phyloP scores from a whole-genome alignment of 495 filamentous ascomycete species.

The Cryomyces minteri region DNA sequence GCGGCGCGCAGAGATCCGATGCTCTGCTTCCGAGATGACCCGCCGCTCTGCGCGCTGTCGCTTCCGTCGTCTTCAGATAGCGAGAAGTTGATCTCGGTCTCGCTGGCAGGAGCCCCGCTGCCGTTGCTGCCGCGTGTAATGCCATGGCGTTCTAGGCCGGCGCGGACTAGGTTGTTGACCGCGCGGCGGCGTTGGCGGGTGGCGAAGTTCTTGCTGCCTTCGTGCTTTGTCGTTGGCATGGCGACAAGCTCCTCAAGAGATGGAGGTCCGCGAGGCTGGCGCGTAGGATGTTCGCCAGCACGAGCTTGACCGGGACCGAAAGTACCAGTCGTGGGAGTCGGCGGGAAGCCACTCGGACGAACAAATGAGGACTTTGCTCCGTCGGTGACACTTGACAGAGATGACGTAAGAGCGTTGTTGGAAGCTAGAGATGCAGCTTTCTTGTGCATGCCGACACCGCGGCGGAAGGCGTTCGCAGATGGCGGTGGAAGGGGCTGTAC shows the following conservation, averaged over 20 bases:
- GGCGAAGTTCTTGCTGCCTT: conserved; percentile 97
- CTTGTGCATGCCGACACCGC: conserved; percentile 80
- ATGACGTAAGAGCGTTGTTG: conserved; percentile 36
- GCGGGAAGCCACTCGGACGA: conserved; percentile 41
- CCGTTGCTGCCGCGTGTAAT: conserved; percentile 46
- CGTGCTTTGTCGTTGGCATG: conserved; percentile 82
- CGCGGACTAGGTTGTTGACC: conserved; percentile 76
- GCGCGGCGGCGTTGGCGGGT: conserved; percentile 85
- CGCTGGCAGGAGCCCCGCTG: conserved; percentile 77
- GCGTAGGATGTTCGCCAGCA: conserved; percentile 83
- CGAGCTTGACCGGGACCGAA: conserved; percentile 89
- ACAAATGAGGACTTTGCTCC: conserved; percentile 50
- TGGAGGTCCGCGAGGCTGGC: conserved; percentile 86
- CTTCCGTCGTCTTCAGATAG: conserved; percentile 55
- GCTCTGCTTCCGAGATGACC: conserved; percentile 59
- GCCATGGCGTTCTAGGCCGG: conserved; percentile 68
- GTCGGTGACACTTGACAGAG: conserved; percentile 33
- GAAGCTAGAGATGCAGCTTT: conserved; percentile 60
- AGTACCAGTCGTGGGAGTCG: conserved; percentile 66
- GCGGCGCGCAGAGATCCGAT: conserved; percentile 63
- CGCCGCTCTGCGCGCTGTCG: conserved; percentile 35
- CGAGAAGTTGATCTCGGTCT: conserved; percentile 61
- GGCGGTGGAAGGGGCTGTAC: conserved; percentile 58
- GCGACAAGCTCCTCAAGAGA: conserved; percentile 76
- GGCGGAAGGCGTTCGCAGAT: conserved; percentile 72